Evolutionary conservation across 106 monocot genomes (phyloP).

Genomic region (Triglochin maritima): DNA sequence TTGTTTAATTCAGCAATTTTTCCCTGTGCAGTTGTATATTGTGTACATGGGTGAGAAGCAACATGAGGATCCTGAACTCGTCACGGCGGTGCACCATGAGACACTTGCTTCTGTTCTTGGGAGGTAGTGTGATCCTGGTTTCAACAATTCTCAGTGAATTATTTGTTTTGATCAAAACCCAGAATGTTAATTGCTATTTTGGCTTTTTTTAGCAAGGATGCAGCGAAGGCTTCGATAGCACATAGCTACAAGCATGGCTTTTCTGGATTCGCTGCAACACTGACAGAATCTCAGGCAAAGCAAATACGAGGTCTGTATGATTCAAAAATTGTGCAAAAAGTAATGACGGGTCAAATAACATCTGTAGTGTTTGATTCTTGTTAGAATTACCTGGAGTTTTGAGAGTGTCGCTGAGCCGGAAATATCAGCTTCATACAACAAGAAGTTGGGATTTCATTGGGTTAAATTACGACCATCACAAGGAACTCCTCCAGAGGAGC

Average conservation of each 20-base stretch:
- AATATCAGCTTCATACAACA: slow-evolving; percentile 48
- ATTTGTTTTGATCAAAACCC: not conserved
- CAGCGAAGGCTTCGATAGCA: slow-evolving; percentile 24
- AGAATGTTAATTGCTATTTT: not conserved
- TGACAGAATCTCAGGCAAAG: slow-evolving; percentile 31
- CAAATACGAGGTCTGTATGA: slow-evolving; percentile 13
- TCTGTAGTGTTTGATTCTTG: not conserved
- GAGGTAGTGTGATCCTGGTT: slow-evolving; percentile 11
- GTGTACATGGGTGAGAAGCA: slow-evolving; percentile 39
- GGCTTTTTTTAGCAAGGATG: slow-evolving; percentile 23
- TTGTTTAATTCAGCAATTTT: not conserved
- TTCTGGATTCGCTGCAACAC: slow-evolving; percentile 48
- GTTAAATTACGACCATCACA: slow-evolving; percentile 10
- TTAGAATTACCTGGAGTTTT: slow-evolving; percentile 52
- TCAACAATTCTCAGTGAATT: not conserved
- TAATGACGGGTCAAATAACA: not conserved
- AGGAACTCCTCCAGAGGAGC: slow-evolving; percentile 35
- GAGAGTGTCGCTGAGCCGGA: slow-evolving; percentile 39
- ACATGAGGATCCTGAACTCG: slow-evolving; percentile 27
- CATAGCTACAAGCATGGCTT: slow-evolving; percentile 56
- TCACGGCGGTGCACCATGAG: slow-evolving; percentile 26
- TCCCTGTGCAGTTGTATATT: slow-evolving; percentile 22
- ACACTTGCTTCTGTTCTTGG: slow-evolving; percentile 26
- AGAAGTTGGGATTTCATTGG: slow-evolving; percentile 72
- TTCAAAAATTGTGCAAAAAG: not conserved